These are phyloP conservation scores for Phtheirospermum japonicum DNA, from an alignment of 257 asterid species.

Conservation along the genomic window DNA sequence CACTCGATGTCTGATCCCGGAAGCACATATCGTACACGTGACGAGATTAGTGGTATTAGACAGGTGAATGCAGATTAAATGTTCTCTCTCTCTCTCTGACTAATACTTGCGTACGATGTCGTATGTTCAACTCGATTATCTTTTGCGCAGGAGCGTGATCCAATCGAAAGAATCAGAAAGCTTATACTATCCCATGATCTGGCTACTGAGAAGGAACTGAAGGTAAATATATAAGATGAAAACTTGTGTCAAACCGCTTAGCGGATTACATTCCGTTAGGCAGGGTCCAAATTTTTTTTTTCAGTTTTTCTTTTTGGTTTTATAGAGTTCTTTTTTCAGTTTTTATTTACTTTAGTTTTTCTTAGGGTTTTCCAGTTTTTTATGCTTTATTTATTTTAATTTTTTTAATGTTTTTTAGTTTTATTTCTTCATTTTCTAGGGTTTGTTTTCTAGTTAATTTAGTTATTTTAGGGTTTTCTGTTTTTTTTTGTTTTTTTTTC, in stretches of 20 bases:
- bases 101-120: not conserved
- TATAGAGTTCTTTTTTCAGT: no score
- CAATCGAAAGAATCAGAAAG: conserved; percentile 65
- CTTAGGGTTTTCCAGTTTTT: no score
- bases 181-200: conserved; percentile 55
- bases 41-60: conserved; percentile 68
- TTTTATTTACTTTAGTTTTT: no score
- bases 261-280: no score
- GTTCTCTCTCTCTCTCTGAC: not conserved
- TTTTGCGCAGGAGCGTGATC: conserved; percentile 63
- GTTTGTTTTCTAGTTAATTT: no score
- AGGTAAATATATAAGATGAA: conserved; percentile 41
- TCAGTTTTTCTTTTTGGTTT: no score
- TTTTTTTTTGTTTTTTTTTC: not conserved
- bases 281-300: no score
- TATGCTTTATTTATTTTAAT: no score
- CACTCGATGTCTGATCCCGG: conserved; percentile 90
- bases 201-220: conserved; percentile 62
- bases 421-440: no score
- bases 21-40: conserved; percentile 78
- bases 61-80: conserved; percentile 41
- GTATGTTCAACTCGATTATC: conserved; percentile 1
- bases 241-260: not conserved
- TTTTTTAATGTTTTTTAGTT: no score
- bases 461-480: not conserved